Conservation (phyloP, 2,329 filamentous ascomycete species). For the Arthrobotrys iridis region DNA sequence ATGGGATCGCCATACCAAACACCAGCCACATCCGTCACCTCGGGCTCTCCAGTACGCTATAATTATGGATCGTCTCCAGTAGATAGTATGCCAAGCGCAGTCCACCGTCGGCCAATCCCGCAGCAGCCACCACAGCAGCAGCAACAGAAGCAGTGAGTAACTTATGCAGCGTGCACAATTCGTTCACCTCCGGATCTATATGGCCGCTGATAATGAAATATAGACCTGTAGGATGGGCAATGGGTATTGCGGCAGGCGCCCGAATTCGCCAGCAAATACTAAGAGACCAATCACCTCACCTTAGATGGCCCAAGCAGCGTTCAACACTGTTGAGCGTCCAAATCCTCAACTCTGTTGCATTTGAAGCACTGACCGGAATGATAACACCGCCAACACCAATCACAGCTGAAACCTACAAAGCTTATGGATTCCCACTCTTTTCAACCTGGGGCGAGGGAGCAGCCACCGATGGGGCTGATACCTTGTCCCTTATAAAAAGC, state of each 20-base stretch:
- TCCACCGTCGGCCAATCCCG: neutral
- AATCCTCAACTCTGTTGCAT: conserved; percentile 61
- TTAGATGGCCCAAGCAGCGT: neutral
- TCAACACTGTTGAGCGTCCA: conserved; percentile 61
- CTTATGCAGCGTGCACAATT: no score
- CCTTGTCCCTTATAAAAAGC: conserved; percentile 7
- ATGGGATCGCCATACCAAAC: neutral
- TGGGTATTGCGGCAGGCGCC: conserved; percentile 62
- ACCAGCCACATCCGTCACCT: neutral
- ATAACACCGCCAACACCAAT: conserved; percentile 61
- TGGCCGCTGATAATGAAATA: neutral
- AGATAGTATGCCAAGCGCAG: neutral
- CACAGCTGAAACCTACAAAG: conserved; percentile 60
- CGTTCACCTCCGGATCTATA: neutral
- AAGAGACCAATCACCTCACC: conserved; percentile 56
- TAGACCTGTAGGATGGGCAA: conserved; percentile 50
- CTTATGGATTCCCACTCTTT: conserved; percentile 62
- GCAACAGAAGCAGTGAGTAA: neutral
- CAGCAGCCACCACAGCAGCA: neutral
- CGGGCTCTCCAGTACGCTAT: neutral
- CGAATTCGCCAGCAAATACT: conserved; percentile 63
- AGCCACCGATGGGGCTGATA: conserved; percentile 54
- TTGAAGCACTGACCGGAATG: conserved; percentile 61
- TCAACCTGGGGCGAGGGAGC: conserved; percentile 57
- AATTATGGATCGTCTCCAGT: neutral